phyloP scores from a whole-genome alignment of 352 stramenopile genomes.

The Plasmopara muralis region DNA sequence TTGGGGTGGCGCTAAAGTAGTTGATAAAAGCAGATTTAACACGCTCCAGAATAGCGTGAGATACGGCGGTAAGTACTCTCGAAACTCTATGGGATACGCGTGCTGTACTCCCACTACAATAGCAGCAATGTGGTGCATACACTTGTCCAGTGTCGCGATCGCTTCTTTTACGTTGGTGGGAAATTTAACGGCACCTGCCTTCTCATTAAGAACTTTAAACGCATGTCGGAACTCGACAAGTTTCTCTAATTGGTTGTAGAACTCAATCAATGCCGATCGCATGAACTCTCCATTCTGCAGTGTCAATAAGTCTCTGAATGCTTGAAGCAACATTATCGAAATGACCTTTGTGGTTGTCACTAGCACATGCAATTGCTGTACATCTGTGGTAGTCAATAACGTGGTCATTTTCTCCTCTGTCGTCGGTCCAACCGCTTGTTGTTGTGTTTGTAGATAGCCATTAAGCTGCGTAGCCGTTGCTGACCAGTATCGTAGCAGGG shows the following conservation, averaged over 20 bases:
- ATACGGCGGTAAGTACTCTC: slow-evolving; percentile 63
- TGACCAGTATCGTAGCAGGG: slow-evolving; percentile 61
- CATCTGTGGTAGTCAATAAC: slow-evolving; percentile 5
- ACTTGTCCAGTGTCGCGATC: slow-evolving; percentile 46
- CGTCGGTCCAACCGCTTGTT: slow-evolving; percentile 5
- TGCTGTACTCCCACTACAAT: slow-evolving; percentile 72
- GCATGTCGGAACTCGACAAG: slow-evolving; percentile 41
- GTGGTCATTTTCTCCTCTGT: slow-evolving; percentile 5
- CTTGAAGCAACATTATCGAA: slow-evolving; percentile 59
- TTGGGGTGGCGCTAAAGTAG: slow-evolving; percentile 14
- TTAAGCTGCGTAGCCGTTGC: slow-evolving; percentile 23
- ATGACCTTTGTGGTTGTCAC: slow-evolving; percentile 60
- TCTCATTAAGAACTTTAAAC: slow-evolving; percentile 9
- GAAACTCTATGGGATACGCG: slow-evolving; percentile 80
- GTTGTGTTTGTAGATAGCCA: slow-evolving; percentile 26
- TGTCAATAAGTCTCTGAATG: slow-evolving; percentile 52
- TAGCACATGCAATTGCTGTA: slow-evolving; percentile 32
- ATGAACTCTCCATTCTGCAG: slow-evolving; percentile 53
- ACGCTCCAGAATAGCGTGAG: slow-evolving; percentile 62
- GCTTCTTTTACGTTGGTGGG: slow-evolving; percentile 10
- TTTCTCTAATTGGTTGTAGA: slow-evolving; percentile 67
- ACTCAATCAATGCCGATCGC: slow-evolving; percentile 48
- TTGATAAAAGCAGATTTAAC: slow-evolving; percentile 22
- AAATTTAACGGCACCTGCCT: background rate
- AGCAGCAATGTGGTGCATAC: slow-evolving; percentile 49